Base-by-base conservation (phyloP, 106 monocot species). In the Dendrobium huoshanense region DNA sequence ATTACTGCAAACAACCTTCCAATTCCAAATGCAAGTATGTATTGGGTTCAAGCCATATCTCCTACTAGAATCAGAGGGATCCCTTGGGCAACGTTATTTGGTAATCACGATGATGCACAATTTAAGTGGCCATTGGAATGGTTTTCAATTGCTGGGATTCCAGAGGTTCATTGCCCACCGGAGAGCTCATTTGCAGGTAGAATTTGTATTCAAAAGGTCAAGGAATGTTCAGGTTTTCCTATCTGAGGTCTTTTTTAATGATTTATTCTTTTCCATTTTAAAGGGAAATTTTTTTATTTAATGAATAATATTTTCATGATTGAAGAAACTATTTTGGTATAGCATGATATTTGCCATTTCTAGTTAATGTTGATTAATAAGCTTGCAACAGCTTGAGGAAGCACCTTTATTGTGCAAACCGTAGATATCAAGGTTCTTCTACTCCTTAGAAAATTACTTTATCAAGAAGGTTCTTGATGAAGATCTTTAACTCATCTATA, bases 61-160 rank as follows among this genome's bases (percentile, higher is more conserved):
- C 88, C 88, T 5, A 86, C 96, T 27, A 87, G 93, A 85, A 81
- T 40, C 37, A 93, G 91, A 84, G 93, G 90, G 72, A 87, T 96
- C 10, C 88, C 93, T 55, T 96, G 88, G 88, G 89, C 93, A 64
- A 83, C 88, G 9, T 77, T 94, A 77, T 96, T 96, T 85, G 96
- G 91, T 9, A 96, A 96, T 87, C 96, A 96, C 67, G 96, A 96
- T 65, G 96, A 96, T 68, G 87, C 86, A 40, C 61, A 79, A 73
- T 96, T 96, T 81, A 90, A 88, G 77, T 96, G 96, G 96, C 96
- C 96, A 49, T 80, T 85, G 25, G 90, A 94, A n/a, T 96, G 96
- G 96, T 96, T 96, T 85, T 96, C 96, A 64, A 11, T 82, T 6
- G 42, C 82, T 77, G 92, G 91, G 72, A 88, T 94, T 79, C 96